Percentiles rank a stretch among this genome's conserved stretches.
Evolutionary conservation across 2,329 filamentous ascomycete species (phyloP).

Genomic region (Meredithiella fracta): DNA sequence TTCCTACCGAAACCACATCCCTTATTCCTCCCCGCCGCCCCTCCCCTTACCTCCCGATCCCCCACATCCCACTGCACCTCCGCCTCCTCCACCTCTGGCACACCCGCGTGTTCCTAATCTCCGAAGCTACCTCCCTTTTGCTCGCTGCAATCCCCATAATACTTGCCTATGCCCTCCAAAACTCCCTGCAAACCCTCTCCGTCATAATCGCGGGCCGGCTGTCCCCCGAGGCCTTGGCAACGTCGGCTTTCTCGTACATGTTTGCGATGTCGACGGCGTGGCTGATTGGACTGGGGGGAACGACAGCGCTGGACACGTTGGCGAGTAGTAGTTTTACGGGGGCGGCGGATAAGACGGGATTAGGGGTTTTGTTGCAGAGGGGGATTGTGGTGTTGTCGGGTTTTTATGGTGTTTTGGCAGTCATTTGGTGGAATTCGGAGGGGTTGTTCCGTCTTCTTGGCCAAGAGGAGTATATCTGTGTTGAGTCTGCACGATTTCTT

Average conservation of each 20-base stretch:
- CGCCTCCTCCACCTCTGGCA: not conserved
- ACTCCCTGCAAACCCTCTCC: slow-evolving; percentile 67
- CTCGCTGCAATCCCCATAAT: slow-evolving; percentile 62
- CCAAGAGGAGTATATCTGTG: slow-evolving; percentile 61
- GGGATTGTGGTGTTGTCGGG: slow-evolving; percentile 53
- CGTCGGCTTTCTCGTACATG: slow-evolving; percentile 81
- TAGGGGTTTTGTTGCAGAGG: slow-evolving; percentile 64
- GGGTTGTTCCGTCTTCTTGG: slow-evolving; percentile 58
- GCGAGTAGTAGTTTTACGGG: slow-evolving; percentile 72
- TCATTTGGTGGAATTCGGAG: slow-evolving; percentile 61
- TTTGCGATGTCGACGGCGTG: slow-evolving; percentile 81
- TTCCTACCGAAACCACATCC: slow-evolving; percentile 7
- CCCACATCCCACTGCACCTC: not conserved
- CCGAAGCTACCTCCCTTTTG: slow-evolving; percentile 51
- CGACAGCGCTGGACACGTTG: slow-evolving; percentile 71
- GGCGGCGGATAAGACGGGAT: slow-evolving; percentile 58
- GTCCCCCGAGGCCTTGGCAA: slow-evolving; percentile 64
- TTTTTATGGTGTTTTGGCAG: slow-evolving; percentile 57
- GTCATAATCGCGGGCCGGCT: slow-evolving; percentile 67
- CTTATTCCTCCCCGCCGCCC: not conserved
- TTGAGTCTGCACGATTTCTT: slow-evolving; percentile 57
- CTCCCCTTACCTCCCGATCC: not conserved
- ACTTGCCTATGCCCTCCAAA: slow-evolving; percentile 70
- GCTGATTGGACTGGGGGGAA: slow-evolving; percentile 73
- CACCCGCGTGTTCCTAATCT: slow-evolving; percentile 21